These are phyloP conservation scores for Naganishia kalamii DNA, from an alignment of 768 basidiomycete species.

Conservation along the genomic window DNA sequence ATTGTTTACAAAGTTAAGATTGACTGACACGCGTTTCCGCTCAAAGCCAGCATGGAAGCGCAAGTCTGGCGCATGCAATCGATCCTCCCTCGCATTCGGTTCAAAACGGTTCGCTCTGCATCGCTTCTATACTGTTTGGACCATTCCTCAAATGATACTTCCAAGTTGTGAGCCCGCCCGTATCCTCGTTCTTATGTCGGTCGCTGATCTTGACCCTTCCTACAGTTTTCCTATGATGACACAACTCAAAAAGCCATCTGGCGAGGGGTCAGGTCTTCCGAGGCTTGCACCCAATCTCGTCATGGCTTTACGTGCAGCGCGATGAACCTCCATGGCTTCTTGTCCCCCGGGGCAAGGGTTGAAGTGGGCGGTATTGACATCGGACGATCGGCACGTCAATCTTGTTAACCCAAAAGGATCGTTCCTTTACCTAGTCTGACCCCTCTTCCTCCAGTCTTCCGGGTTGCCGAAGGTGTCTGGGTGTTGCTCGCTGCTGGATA, in stretches of 20 bases:
- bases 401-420: slow-evolving; percentile 19
- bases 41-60: not conserved
- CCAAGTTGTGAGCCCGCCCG: slow-evolving; percentile 9
- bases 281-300: slow-evolving; percentile 13
- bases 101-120: not conserved
- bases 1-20: slow-evolving; percentile 10
- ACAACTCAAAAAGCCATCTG: slow-evolving; percentile 13
- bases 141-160: slow-evolving; percentile 15
- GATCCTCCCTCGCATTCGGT: not conserved
- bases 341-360: not conserved
- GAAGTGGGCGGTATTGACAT: slow-evolving; percentile 14
- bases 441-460: slow-evolving; percentile 8
- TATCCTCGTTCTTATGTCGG: not conserved
- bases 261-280: slow-evolving; percentile 12
- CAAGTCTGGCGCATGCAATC: not conserved
- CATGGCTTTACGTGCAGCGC: slow-evolving; percentile 19
- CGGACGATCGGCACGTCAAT: slow-evolving; percentile 18
- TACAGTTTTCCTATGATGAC: slow-evolving; percentile 13
- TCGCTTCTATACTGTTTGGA: not conserved
- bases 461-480: not conserved
- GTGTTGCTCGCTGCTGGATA: not conserved
- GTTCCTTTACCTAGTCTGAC: slow-evolving; percentile 17
- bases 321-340: slow-evolving; percentile 15
- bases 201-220: not conserved
- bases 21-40: not conserved